A percentile compares a stretch with the other conserved stretches of the same genome.
phyloP scores from a whole-genome alignment of 2,329 filamentous ascomycete species.

The Calonectria henricotiae region DNA sequence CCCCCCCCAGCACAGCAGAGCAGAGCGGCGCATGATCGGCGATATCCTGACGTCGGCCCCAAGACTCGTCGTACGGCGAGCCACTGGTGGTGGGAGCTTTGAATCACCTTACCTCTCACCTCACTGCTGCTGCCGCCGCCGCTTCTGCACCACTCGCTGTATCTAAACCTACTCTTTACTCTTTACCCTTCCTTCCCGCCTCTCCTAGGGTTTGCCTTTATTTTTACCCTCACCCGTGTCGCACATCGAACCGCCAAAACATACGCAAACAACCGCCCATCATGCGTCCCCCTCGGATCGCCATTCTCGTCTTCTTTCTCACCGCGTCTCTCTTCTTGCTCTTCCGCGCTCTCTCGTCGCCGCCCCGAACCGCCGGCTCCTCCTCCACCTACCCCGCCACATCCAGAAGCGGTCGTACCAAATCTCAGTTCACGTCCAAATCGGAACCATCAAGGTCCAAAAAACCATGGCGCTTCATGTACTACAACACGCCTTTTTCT shows the following conservation, averaged over 20 bases:
- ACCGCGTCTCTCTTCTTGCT: constrained; percentile 71
- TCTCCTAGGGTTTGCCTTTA: constrained; percentile 18
- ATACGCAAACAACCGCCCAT: constrained; percentile 18
- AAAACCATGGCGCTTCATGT: constrained; percentile 69
- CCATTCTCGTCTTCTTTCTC: constrained; percentile 70
- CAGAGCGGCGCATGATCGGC: constrained; percentile 30
- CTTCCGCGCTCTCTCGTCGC: constrained; percentile 68
- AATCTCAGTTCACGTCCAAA: constrained; percentile 34
- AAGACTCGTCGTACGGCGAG: constrained; percentile 28
- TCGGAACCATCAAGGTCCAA: constrained; percentile 40
- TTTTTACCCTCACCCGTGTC: constrained; percentile 2
- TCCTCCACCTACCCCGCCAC: constrained; percentile 51
- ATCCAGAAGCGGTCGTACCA: constrained; percentile 40
- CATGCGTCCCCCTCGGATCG: constrained; percentile 38
- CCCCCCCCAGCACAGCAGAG: not conserved
- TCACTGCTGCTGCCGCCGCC: constrained; percentile 30
- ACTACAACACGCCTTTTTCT: constrained; percentile 83
- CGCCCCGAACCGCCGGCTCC: constrained; percentile 50
- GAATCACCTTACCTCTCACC: constrained; percentile 45
- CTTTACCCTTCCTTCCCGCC: constrained; percentile 25
- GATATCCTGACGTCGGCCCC: constrained; percentile 23
- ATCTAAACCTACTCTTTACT: constrained; percentile 28
- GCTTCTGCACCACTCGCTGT: constrained; percentile 17
- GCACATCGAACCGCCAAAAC: not conserved
- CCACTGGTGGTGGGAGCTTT: constrained; percentile 30